A percentile compares a stretch with the other conserved stretches of the same genome.
Evolutionary conservation across 176 grass and related monocot genomes (phyloP).

Genomic region (Oryza rufipogon): DNA sequence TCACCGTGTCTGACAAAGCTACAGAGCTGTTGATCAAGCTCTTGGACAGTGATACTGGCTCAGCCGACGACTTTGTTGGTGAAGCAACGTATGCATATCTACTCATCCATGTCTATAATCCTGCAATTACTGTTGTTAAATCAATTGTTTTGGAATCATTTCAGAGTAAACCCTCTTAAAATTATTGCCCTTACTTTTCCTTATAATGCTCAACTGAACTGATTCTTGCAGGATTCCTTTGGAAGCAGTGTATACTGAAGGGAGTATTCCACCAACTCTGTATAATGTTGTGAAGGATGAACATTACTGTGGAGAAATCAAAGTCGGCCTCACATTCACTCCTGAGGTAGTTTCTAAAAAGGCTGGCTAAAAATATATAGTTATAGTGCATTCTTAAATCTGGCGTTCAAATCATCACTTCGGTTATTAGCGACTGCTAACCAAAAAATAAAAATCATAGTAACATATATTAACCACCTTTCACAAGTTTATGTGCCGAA

Average conservation of each 20-base stretch:
- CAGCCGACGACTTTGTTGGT: conserved; percentile 75
- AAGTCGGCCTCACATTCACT: conserved; percentile 75
- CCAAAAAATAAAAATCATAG: conserved; percentile 2
- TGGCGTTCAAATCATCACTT: neutral
- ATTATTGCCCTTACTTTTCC: neutral
- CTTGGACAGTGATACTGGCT: conserved; percentile 76
- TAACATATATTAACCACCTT: neutral
- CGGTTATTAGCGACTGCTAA: neutral
- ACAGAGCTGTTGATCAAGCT: conserved; percentile 75
- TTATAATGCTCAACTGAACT: neutral
- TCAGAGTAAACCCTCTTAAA: conserved; percentile 19
- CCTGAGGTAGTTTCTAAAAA: conserved; percentile 58
- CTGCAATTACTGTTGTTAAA: conserved; percentile 2
- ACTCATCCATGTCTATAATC: conserved; percentile 16
- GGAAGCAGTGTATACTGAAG: conserved; percentile 67
- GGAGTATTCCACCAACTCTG: conserved; percentile 59
- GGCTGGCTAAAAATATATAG: neutral
- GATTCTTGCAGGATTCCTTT: conserved; percentile 61
- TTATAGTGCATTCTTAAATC: conserved; percentile 22
- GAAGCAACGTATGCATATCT: conserved; percentile 73
- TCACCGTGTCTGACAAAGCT: conserved; percentile 63
- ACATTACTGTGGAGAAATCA: conserved; percentile 84
- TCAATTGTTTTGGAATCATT: conserved; percentile 2
- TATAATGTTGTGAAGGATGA: conserved; percentile 90
- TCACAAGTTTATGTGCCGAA: neutral